These are phyloP conservation scores for Gracilaria vermiculophylla DNA, from an alignment of 23 red algal genomes.

Conservation along the genomic window DNA sequence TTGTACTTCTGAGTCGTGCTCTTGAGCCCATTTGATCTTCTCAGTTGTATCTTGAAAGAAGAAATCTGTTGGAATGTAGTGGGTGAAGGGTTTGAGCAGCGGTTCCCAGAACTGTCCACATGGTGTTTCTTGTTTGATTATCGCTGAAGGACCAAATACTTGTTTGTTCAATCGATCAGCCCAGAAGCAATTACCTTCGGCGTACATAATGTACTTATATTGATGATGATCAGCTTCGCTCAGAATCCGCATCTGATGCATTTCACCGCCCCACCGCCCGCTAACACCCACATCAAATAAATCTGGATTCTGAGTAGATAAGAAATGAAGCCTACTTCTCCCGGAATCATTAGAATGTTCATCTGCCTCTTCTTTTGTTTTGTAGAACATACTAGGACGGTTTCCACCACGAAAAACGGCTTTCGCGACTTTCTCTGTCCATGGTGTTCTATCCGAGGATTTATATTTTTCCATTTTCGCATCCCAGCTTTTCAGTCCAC, in stretches of 20 bases:
- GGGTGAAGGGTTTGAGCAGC: constrained; percentile 80
- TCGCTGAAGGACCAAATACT: constrained; percentile 83
- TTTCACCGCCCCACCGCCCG: constrained; percentile 58
- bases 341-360: constrained; percentile 70
- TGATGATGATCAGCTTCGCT: constrained; percentile 74
- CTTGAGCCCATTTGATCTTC: constrained; percentile 64
- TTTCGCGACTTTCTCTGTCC: constrained; percentile 60
- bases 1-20: constrained; percentile 65
- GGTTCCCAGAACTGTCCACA: constrained; percentile 98
- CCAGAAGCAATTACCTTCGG: constrained; percentile 99
- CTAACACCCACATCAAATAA: constrained; percentile 83
- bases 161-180: constrained; percentile 94
- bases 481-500: constrained; percentile 87
- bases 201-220: constrained; percentile 93
- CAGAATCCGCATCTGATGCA: constrained; percentile 44
- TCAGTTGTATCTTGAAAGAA: constrained; percentile 80
- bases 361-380: constrained; percentile 68
- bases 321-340: constrained; percentile 43
- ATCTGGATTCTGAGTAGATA: constrained; percentile 33
- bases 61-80: constrained; percentile 93
- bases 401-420: constrained; percentile 94
- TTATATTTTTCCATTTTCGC: constrained; percentile 72
- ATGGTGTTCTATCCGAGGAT: constrained; percentile 53
- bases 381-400: constrained; percentile 77
- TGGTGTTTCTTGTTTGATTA: constrained; percentile 95